phyloP scores from a whole-genome alignment of 176 grass and related monocot species.

The Echinochloa phyllopogon region DNA sequence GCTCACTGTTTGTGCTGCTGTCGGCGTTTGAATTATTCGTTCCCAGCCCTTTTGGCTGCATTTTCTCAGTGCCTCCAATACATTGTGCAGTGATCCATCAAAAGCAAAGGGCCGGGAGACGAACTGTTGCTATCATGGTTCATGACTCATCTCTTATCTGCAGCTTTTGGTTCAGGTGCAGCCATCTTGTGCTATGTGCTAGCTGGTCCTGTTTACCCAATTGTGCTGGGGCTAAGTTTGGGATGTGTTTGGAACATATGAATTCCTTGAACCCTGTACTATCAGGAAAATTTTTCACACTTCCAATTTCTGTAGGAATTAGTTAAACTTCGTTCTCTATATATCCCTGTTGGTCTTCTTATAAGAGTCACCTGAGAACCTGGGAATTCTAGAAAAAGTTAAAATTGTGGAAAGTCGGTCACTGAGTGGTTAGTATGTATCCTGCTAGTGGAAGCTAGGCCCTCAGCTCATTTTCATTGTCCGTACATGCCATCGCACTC shows the following conservation, averaged over 20 bases:
- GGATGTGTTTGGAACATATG: not conserved
- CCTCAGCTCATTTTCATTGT: not conserved
- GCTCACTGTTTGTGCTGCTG: not conserved
- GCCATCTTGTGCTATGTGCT: not conserved
- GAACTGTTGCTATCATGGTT: constrained; percentile 27
- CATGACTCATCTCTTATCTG: constrained; percentile 40
- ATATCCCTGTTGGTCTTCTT: too few species aligned
- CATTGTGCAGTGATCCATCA: not conserved
- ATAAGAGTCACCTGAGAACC: too few species aligned
- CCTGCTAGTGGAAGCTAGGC: too few species aligned
- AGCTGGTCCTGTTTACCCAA: not conserved
- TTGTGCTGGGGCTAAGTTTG: not conserved
- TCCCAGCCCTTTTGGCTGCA: not conserved
- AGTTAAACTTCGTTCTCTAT: not conserved
- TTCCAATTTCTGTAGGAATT: not conserved
- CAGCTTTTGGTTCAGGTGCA: not conserved
- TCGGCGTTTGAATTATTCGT: constrained; percentile 10
- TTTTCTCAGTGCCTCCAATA: constrained; percentile 15
- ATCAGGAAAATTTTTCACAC: not conserved
- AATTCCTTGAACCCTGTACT: not conserved
- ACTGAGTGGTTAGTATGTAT: too few species aligned
- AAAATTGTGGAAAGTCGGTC: too few species aligned
- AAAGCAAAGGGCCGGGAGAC: not conserved
- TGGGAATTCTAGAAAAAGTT: too few species aligned
- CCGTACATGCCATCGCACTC: not conserved